These are phyloP conservation scores for Adansonia digitata DNA, from an alignment of 345 rosid species.

Conservation along the genomic window DNA sequence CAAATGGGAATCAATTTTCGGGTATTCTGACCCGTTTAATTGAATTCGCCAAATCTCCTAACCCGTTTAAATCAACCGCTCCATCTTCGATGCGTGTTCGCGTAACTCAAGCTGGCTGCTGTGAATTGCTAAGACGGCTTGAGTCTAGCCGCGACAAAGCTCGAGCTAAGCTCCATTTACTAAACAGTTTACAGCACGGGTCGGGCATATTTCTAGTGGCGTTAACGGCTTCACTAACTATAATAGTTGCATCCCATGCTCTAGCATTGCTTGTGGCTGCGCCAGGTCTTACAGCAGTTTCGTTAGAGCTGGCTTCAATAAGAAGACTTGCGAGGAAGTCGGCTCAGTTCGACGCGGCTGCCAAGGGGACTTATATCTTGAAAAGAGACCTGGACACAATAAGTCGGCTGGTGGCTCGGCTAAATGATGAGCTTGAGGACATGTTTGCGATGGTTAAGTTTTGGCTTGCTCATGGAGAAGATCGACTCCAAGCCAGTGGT, in stretches of 20 bases:
- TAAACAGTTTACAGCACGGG: slow-evolving; percentile 37
- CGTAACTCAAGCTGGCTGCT: slow-evolving; percentile 32
- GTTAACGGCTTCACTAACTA: slow-evolving; percentile 51
- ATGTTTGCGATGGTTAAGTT: slow-evolving; percentile 40
- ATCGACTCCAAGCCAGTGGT: slow-evolving; percentile 34
- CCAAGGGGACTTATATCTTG: slow-evolving; percentile 74
- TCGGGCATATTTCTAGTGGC: slow-evolving; percentile 59
- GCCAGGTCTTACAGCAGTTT: slow-evolving; percentile 41
- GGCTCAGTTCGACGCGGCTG: slow-evolving; percentile 62
- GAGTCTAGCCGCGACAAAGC: slow-evolving; percentile 52
- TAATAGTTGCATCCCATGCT: slow-evolving; percentile 63
- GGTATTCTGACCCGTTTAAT: slow-evolving; percentile 15
- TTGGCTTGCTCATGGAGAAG: slow-evolving; percentile 49
- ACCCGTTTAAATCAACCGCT: slow-evolving; percentile 31
- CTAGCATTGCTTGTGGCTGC: slow-evolving; percentile 58
- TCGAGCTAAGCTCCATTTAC: slow-evolving; percentile 35
- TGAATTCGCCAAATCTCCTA: slow-evolving; percentile 24
- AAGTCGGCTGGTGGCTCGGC: slow-evolving; percentile 51
- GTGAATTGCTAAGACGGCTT: slow-evolving; percentile 40
- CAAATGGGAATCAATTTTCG: not conserved
- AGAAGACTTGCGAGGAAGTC: slow-evolving; percentile 33
- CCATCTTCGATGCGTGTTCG: slow-evolving; percentile 29
- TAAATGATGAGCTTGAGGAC: slow-evolving; percentile 63
- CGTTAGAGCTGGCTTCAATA: slow-evolving; percentile 31
- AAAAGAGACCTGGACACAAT: slow-evolving; percentile 67